Conservation (phyloP, 176 grass and related monocot genomes). For the Thinopyrum elongatum region DNA sequence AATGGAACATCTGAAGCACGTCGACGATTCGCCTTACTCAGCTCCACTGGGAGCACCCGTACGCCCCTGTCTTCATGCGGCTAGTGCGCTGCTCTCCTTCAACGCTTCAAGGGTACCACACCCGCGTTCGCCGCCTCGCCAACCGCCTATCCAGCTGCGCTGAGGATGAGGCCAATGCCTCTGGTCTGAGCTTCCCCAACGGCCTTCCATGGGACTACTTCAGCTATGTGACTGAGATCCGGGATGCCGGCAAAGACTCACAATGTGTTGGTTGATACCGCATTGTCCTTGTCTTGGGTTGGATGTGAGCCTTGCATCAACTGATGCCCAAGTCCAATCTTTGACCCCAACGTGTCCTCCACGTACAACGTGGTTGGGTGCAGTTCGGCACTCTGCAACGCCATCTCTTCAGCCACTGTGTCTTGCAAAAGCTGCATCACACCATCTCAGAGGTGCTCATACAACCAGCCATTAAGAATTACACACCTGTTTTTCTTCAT, state of each 20-base stretch:
- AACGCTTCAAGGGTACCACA: too few relatives aligned
- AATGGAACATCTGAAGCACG: background rate
- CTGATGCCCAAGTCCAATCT: background rate
- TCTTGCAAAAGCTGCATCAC: background rate
- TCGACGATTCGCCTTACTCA: background rate
- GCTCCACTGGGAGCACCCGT: constrained; percentile 3
- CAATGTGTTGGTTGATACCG: background rate
- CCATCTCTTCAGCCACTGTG: background rate
- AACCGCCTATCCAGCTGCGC: too few relatives aligned
- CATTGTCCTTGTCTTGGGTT: background rate
- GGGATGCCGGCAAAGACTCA: background rate
- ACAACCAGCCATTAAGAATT: background rate
- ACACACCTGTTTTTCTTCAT: too few relatives aligned
- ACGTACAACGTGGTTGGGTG: background rate
- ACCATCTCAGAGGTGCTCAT: background rate
- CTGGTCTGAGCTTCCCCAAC: background rate
- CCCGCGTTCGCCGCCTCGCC: too few relatives aligned
- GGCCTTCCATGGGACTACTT: background rate
- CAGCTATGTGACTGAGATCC: background rate
- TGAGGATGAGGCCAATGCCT: background rate
- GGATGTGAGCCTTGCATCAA: background rate
- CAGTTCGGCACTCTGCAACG: background rate
- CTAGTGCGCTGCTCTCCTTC: too few relatives aligned
- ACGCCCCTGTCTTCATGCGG: background rate
- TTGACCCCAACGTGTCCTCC: background rate